phyloP scores from a whole-genome alignment of 495 filamentous ascomycete species.

The Neurospora sp. region DNA sequence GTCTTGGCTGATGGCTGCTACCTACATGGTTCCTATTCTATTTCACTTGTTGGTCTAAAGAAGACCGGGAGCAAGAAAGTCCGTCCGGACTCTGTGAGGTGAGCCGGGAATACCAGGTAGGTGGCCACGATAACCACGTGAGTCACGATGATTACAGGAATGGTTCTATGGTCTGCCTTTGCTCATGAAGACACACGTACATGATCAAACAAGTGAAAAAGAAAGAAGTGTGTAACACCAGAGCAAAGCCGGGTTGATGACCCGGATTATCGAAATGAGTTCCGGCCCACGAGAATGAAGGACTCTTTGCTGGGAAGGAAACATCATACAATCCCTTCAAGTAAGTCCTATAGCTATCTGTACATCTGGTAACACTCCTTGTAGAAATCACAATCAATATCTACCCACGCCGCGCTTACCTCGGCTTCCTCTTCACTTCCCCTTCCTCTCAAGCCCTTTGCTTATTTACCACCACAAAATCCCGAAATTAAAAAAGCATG shows the following conservation, averaged over 20 bases:
- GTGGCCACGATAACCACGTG: neutral
- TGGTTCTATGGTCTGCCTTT: neutral
- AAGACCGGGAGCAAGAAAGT: neutral
- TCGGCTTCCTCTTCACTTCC: neutral
- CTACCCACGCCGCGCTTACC: neutral
- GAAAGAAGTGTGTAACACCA: neutral
- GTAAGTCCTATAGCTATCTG: neutral
- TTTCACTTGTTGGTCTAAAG: neutral
- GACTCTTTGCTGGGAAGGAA: neutral
- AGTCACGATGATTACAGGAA: constrained; percentile 1
- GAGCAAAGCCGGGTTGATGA: neutral
- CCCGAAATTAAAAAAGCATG: neutral
- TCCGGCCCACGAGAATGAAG: neutral
- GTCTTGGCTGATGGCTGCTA: neutral
- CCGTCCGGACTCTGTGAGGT: neutral
- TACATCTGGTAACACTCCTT: neutral
- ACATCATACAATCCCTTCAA: neutral
- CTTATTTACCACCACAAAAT: neutral
- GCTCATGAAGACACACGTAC: neutral
- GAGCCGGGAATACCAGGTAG: neutral
- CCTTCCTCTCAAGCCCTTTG: neutral
- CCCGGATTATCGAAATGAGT: neutral
- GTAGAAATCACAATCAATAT: neutral
- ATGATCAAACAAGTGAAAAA: neutral
- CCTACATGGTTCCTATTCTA: neutral